phyloP scores from a whole-genome alignment of 345 rosid species.

The Sonneratia alba region DNA sequence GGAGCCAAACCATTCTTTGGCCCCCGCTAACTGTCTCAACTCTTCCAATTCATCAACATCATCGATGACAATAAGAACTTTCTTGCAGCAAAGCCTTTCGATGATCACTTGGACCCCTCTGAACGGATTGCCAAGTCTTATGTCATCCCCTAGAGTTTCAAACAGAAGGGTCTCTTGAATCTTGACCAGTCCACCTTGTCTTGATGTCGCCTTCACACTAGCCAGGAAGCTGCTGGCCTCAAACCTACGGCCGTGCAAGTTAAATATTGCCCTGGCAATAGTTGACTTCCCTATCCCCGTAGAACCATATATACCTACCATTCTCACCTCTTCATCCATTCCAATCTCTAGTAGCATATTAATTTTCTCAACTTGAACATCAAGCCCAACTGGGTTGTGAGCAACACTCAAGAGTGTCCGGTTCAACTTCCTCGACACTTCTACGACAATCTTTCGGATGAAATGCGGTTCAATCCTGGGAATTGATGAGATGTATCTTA shows the following conservation, averaged over 20 bases:
- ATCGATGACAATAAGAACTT: slow-evolving; percentile 18
- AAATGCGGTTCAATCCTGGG: slow-evolving; percentile 4
- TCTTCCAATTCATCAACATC: slow-evolving; percentile 14
- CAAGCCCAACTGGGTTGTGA: slow-evolving; percentile 13
- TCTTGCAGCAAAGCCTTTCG: slow-evolving; percentile 5
- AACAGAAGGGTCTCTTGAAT: slow-evolving; percentile 16
- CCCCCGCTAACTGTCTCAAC: slow-evolving; percentile 11
- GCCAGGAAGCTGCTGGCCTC: slow-evolving; percentile 24
- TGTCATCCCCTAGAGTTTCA: slow-evolving; percentile 5
- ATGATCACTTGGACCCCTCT: slow-evolving; percentile 7
- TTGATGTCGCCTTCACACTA: slow-evolving; percentile 27
- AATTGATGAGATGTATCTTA: too few relatives aligned
- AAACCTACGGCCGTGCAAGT: slow-evolving; percentile 16
- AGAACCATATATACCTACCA: slow-evolving; percentile 13
- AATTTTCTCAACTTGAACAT: slow-evolving; percentile 4
- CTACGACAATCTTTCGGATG: slow-evolving; percentile 9
- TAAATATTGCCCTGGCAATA: slow-evolving; percentile 24
- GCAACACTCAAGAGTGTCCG: slow-evolving; percentile 12
- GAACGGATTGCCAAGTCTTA: slow-evolving; percentile 5
- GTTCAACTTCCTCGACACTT: slow-evolving; percentile 13
- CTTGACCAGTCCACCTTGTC: slow-evolving; percentile 5
- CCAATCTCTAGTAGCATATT: slow-evolving; percentile 4
- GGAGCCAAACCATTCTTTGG: slow-evolving; percentile 13
- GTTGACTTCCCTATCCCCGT: slow-evolving; percentile 14
- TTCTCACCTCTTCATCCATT: not conserved